A percentile compares a stretch with the other conserved stretches of the same genome.
Evolutionary conservation across 208 protist species (phyloP).

Genomic region (Acanthamoeba healyi): DNA sequence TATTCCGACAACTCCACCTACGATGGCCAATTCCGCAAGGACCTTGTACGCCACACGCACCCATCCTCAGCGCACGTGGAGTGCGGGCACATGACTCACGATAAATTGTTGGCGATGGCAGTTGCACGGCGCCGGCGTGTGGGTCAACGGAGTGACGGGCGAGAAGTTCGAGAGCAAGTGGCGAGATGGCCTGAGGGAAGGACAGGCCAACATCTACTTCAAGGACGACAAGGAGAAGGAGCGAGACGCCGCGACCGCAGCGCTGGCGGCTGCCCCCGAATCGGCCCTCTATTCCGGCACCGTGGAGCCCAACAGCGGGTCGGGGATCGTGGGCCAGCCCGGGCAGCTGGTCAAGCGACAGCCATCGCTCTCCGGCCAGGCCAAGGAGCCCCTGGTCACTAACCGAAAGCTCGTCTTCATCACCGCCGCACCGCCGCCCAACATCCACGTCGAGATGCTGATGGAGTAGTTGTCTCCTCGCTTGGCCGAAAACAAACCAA

Average conservation of each 20-base stretch:
- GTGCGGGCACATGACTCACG: no score
- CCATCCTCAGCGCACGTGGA: no score
- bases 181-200: conserved; percentile 40
- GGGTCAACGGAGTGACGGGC: conserved; percentile 45
- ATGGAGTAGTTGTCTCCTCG: conserved; percentile 52
- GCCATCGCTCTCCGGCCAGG: conserved; percentile 3
- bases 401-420: conserved; percentile 65
- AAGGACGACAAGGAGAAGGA: conserved; percentile 57
- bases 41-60: conserved; percentile 68
- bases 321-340: conserved; percentile 18
- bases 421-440: conserved; percentile 43
- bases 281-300: not conserved
- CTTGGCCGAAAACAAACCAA: no score
- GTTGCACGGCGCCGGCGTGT: conserved; percentile 41
- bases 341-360: conserved; percentile 11
- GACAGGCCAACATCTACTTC: conserved; percentile 44
- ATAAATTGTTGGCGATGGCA: no score
- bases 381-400: conserved; percentile 43
- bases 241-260: not conserved
- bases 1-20: conserved; percentile 35
- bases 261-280: not conserved
- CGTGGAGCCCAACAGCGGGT: not conserved
- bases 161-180: conserved; percentile 73
- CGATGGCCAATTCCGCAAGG: conserved; percentile 69
- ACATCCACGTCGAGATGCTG: conserved; percentile 41